Percentiles rank a stretch among this genome's conserved stretches.
Conservation (phyloP, 805 yeast genomes). For the Candida gorgasii region DNA sequence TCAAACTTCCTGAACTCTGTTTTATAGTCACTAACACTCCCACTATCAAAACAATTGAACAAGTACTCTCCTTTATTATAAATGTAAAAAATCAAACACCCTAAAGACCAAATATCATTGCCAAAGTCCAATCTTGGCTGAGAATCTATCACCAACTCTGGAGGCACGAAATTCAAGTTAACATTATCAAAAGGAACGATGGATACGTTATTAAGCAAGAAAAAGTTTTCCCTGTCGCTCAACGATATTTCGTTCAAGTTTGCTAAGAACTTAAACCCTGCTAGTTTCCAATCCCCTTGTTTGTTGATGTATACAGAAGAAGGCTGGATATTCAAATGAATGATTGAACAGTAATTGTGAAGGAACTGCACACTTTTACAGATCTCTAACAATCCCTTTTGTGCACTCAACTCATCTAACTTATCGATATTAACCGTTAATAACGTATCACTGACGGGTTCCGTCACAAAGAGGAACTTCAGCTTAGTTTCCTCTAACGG, state of each 20-base stretch:
- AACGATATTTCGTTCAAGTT: slow-evolving; percentile 51
- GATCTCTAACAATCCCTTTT: slow-evolving; percentile 80
- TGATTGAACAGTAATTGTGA: slow-evolving; percentile 71
- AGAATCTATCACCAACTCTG: slow-evolving; percentile 73
- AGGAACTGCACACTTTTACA: slow-evolving; percentile 79
- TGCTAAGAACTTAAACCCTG: slow-evolving; percentile 61
- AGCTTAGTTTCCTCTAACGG: slow-evolving; percentile 85
- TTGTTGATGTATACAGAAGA: slow-evolving; percentile 72
- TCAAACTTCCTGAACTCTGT: slow-evolving; percentile 52
- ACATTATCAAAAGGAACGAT: slow-evolving; percentile 77
- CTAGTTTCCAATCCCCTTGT: slow-evolving; percentile 91
- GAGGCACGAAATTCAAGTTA: slow-evolving; percentile 76
- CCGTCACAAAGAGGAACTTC: slow-evolving; percentile 81
- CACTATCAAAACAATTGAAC: slow-evolving; percentile 42
- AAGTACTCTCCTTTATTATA: slow-evolving; percentile 56
- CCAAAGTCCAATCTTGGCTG: slow-evolving; percentile 53
- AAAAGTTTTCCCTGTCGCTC: slow-evolving; percentile 55
- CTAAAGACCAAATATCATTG: slow-evolving; percentile 84
- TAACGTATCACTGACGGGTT: slow-evolving; percentile 64
- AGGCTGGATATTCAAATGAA: slow-evolving; percentile 81
- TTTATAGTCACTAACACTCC: slow-evolving; percentile 61
- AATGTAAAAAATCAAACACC: slow-evolving; percentile 69
- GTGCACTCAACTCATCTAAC: slow-evolving; percentile 70
- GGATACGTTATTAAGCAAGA: slow-evolving; percentile 70
- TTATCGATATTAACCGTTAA: slow-evolving; percentile 31